phyloP scores from a whole-genome alignment of 192 early-diverging fungal species.

The Coemansia sp. region DNA sequence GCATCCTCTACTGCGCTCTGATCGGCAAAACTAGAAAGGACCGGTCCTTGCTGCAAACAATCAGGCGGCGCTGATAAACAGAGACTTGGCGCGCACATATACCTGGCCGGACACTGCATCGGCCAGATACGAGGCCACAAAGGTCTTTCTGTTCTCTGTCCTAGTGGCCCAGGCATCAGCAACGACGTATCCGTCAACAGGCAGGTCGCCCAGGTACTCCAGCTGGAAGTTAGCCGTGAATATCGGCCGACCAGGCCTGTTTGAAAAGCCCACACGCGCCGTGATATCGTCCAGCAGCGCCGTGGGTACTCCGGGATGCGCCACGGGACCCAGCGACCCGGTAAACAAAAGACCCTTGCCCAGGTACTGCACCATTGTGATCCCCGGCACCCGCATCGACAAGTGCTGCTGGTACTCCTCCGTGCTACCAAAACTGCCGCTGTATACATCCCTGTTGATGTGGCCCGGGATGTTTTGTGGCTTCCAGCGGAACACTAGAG shows the following conservation, averaged over 20 bases:
- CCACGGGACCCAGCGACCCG: not conserved
- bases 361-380: constrained; percentile 31
- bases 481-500: constrained; percentile 30
- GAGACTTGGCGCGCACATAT: constrained; percentile 17
- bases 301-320: constrained; percentile 23
- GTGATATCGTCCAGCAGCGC: constrained; percentile 38
- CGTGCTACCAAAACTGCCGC: constrained; percentile 6
- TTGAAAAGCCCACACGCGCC: constrained; percentile 25
- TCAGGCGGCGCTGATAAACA: constrained; percentile 29
- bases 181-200: constrained; percentile 18
- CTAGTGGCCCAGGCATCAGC: constrained; percentile 38
- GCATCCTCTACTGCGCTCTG: not conserved
- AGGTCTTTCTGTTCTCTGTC: constrained; percentile 34
- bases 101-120: constrained; percentile 24
- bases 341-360: constrained; percentile 18
- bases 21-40: too few species aligned
- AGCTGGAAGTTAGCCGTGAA: constrained; percentile 46
- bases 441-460: constrained; percentile 5
- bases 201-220: constrained; percentile 19
- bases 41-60: too few species aligned
- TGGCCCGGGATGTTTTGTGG: constrained; percentile 10
- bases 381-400: constrained; percentile 9
- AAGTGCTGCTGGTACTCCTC: not conserved
- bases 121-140: constrained; percentile 17
- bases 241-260: constrained; percentile 14